Evolutionary conservation across 306 rosid genomes (phyloP).

Genomic region (Geum urbanum): DNA sequence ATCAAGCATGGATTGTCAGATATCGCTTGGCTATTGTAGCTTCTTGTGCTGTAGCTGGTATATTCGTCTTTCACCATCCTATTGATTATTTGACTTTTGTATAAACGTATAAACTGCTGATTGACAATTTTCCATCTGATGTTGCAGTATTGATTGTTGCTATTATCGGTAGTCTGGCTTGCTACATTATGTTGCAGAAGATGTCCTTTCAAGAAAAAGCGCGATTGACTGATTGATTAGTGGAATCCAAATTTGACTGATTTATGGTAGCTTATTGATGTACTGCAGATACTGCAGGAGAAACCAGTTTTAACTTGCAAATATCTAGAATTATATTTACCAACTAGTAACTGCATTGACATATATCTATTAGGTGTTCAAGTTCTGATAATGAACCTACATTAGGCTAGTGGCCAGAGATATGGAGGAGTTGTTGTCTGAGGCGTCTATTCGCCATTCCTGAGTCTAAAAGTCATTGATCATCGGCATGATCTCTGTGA

Average conservation of each 20-base stretch:
- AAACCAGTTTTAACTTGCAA: neutral
- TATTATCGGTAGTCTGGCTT: constrained; percentile 24
- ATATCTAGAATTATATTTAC: neutral
- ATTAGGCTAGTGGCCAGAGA: neutral
- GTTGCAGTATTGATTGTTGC: constrained; percentile 33
- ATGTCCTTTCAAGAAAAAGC: constrained; percentile 31
- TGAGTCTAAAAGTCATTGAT: too few relatives aligned
- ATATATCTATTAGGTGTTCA: neutral
- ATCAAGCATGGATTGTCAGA: constrained; percentile 60
- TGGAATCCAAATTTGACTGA: neutral
- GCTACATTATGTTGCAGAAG: constrained; percentile 23
- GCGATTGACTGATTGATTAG: constrained; percentile 17
- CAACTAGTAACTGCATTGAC: neutral
- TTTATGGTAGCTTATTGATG: neutral
- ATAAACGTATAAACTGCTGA: neutral
- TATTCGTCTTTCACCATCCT: constrained; percentile 17
- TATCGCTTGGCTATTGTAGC: constrained; percentile 55
- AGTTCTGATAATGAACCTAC: neutral
- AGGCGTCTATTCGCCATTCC: too few relatives aligned
- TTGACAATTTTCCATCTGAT: neutral
- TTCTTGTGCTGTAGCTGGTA: constrained; percentile 39
- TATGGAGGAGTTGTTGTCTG: neutral
- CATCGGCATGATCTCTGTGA: too few relatives aligned
- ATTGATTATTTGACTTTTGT: neutral
- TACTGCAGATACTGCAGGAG: neutral